These are phyloP conservation scores for Abortiporus biennis DNA, from an alignment of 1,284 basidiomycete genomes.

Conservation along the genomic window DNA sequence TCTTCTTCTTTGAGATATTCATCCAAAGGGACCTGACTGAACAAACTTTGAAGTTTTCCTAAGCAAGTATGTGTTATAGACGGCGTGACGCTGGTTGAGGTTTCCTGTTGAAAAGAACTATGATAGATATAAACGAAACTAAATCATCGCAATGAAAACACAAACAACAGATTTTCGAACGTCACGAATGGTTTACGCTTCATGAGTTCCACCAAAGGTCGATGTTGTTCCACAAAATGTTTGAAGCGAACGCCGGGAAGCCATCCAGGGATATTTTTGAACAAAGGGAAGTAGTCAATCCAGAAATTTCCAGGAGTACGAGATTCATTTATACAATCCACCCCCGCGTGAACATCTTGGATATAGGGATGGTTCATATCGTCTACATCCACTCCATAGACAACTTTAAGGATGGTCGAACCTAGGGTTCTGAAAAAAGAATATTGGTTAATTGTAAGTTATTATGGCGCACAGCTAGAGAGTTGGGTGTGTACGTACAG, in stretches of 20 bases:
- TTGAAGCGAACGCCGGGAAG: conserved; percentile 6
- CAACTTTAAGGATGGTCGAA: conserved; percentile 11
- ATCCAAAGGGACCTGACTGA: no score
- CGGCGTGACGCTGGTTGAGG: no score
- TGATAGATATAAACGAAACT: no score
- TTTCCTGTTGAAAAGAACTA: no score
- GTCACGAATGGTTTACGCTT: conserved; percentile 8
- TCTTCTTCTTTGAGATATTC: background rate
- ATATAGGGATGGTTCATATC: conserved; percentile 12
- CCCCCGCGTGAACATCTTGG: background rate
- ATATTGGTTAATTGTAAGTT: background rate
- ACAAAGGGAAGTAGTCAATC: conserved; percentile 9
- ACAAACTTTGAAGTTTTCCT: no score
- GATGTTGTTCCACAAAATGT: conserved; percentile 4
- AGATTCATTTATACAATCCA: background rate
- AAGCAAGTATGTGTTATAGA: no score
- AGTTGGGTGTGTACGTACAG: no score
- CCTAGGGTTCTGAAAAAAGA: no score
- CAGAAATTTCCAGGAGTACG: conserved; percentile 8
- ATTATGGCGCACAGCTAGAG: no score
- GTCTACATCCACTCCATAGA: conserved; percentile 15
- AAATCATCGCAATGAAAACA: no score
- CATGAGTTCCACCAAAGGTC: conserved; percentile 6
- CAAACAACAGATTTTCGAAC: no score
- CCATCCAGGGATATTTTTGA: conserved; percentile 5